These are phyloP conservation scores for Eremochloa ophiuroides DNA, from an alignment of 176 grass and related monocot species.

Conservation along the genomic window DNA sequence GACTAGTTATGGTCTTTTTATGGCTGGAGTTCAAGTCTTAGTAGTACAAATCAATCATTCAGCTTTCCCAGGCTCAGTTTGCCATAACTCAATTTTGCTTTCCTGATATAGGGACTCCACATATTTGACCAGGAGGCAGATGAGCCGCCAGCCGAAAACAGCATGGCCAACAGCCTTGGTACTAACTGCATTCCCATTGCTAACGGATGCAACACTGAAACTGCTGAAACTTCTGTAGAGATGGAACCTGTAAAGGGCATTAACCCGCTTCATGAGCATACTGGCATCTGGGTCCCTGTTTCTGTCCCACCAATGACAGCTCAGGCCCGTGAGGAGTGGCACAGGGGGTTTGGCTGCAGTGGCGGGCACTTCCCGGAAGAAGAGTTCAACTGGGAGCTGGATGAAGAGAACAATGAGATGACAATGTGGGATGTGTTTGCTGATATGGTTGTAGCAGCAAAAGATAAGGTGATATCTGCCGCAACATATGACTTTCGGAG, in stretches of 20 bases:
- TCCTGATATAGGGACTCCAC: conserved; percentile 11
- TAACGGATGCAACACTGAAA: background rate
- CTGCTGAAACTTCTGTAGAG: background rate
- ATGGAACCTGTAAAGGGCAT: conserved; percentile 22
- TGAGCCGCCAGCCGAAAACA: background rate
- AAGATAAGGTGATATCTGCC: conserved; percentile 47
- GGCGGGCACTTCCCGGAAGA: conserved; percentile 57
- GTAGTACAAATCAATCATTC: background rate
- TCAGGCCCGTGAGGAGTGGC: conserved; percentile 60
- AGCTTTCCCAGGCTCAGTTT: background rate
- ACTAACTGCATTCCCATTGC: background rate
- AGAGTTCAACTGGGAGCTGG: conserved; percentile 63
- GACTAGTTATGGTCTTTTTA: background rate
- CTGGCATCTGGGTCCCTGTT: conserved; percentile 82
- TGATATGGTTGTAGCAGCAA: conserved; percentile 62
- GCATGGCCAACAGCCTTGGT: conserved; percentile 1
- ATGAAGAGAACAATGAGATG: conserved; percentile 58
- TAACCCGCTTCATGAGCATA: conserved; percentile 65
- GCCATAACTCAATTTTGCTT: background rate
- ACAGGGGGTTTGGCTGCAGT: conserved; percentile 50
- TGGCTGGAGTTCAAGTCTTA: background rate
- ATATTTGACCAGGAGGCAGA: conserved; percentile 36
- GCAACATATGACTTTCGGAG: conserved; percentile 48
- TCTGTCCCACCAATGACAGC: conserved; percentile 78
- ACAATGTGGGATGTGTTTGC: conserved; percentile 91